Base-by-base conservation (phyloP, 2,329 filamentous ascomycete species). In the Diaporthe aspalathi region DNA sequence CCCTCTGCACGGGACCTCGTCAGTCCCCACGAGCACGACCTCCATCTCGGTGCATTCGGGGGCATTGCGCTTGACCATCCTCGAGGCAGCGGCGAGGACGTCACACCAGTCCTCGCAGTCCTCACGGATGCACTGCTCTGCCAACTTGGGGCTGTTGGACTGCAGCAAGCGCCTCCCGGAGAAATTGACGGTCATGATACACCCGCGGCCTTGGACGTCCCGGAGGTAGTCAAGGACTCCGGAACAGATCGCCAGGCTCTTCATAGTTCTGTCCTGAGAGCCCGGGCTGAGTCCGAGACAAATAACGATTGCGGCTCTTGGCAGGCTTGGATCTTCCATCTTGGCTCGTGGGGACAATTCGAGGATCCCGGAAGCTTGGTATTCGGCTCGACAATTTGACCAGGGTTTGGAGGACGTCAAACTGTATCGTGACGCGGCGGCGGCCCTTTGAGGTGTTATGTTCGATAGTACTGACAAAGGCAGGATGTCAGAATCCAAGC, bases 121-220 rank as follows among this genome's bases (percentile, higher is more conserved):
- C 45, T 68, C 70, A 9, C 70, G 70, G 20, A 71, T 66, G 54
- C 70, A 68, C 32, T 66, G 63, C 70, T 71, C 52, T 17, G 65
- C 76, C 40, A 74, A 72, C n/a, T 62, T 66, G 20, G 70, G 72
- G 56, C 75, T 68, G 43, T 70, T 74, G 20, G 78, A 75, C 71
- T 79, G 74, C 11, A 77, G 76, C 43, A 81, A 73, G 67, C 79
- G 77, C 76, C 80, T 80, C 73, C 76, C 80, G 53, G 75, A 74
- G 54, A 71, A 71, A 54, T 71, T 71, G 47, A 71, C 54, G 3
- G 70, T 71, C 70, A 71, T 71, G 27, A 71, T 68, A 27, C 67
- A 71, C 27, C 70, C 70, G 12, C 65, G 63, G 24, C 70, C 70
- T 8, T 68, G 70, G 20, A 68, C 57, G 35, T 56, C 70, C n/a